These are phyloP conservation scores for Annulohypoxylon moriforme DNA, from an alignment of 495 filamentous ascomycete species.

Conservation along the genomic window DNA sequence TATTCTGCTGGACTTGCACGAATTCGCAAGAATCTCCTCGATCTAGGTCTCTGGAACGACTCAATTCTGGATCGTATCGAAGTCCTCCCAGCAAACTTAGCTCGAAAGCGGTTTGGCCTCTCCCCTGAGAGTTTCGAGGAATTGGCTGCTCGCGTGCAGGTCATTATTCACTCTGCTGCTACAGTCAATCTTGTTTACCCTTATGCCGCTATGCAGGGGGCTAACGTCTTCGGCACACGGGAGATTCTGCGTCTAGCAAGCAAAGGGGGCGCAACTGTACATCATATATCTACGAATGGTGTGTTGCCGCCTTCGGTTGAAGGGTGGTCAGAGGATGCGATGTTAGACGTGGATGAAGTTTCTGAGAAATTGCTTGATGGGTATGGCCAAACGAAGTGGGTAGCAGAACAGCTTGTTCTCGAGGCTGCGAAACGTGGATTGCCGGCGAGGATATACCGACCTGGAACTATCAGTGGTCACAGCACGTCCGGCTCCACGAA, in stretches of 20 bases:
- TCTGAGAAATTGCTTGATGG: conserved; percentile 69
- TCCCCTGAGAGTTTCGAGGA: conserved; percentile 66
- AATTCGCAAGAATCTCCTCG: conserved; percentile 70
- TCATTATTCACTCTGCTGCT: conserved; percentile 73
- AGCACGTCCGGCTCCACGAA: conserved; percentile 72
- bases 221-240: conserved; percentile 70
- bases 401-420: conserved; percentile 73
- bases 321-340: conserved; percentile 70
- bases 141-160: conserved; percentile 66
- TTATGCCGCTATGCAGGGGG: conserved; percentile 68
- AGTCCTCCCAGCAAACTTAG: conserved; percentile 72
- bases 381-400: conserved; percentile 75
- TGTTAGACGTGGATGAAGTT: conserved; percentile 68
- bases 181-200: conserved; percentile 76
- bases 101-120: conserved; percentile 68
- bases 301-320: conserved; percentile 68
- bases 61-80: conserved; percentile 75
- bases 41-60: conserved; percentile 73
- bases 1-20: conserved; percentile 65
- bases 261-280: conserved; percentile 70
- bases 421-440: conserved; percentile 69
- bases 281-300: conserved; percentile 76
- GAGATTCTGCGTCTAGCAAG: conserved; percentile 73
- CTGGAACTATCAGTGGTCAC: conserved; percentile 74
- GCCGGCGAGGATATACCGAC: conserved; percentile 70